Evolutionary conservation across 768 basidiomycete species (phyloP).

Genomic region (Tricholoma furcatifolium): DNA sequence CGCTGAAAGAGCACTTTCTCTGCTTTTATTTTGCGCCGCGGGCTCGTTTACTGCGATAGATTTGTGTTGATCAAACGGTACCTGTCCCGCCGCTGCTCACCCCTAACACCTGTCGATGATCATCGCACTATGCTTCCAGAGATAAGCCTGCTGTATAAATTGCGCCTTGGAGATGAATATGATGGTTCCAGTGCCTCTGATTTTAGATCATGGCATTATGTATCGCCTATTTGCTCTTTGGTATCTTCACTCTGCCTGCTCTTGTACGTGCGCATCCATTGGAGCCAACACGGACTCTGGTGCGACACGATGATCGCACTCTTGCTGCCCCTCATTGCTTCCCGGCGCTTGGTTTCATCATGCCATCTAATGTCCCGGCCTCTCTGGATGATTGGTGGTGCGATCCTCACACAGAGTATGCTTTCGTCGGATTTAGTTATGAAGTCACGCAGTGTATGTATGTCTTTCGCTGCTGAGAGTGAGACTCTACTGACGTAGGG

Average conservation of each 20-base stretch:
- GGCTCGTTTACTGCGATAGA: neutral
- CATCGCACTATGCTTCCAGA: neutral
- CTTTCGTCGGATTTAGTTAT: conserved; percentile 76
- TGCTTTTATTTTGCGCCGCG: conserved; percentile 4
- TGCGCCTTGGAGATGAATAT: conserved; percentile 9
- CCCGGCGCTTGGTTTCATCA: conserved; percentile 28
- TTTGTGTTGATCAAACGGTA: conserved; percentile 7
- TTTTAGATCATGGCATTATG: neutral
- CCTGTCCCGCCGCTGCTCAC: neutral
- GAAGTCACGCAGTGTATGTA: conserved; percentile 62
- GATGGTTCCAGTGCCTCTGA: conserved; percentile 26
- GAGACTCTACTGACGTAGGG: neutral
- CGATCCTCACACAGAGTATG: conserved; percentile 59
- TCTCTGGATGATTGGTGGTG: conserved; percentile 64
- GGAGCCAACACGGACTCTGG: conserved; percentile 7
- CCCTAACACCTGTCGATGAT: neutral
- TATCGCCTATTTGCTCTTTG: neutral
- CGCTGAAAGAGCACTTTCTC: neutral
- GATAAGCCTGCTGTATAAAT: conserved; percentile 41
- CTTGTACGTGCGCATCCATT: conserved; percentile 11
- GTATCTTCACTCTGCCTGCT: neutral
- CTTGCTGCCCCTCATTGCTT: conserved; percentile 17
- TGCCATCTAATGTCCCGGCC: conserved; percentile 49
- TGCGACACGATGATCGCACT: conserved; percentile 5
- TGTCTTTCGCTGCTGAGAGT: neutral